Evolutionary conservation across 805 yeast species (phyloP), one percentile per base, ranked within the genome.

Genomic region (Cyberlindnera mississippiensis): DNA sequence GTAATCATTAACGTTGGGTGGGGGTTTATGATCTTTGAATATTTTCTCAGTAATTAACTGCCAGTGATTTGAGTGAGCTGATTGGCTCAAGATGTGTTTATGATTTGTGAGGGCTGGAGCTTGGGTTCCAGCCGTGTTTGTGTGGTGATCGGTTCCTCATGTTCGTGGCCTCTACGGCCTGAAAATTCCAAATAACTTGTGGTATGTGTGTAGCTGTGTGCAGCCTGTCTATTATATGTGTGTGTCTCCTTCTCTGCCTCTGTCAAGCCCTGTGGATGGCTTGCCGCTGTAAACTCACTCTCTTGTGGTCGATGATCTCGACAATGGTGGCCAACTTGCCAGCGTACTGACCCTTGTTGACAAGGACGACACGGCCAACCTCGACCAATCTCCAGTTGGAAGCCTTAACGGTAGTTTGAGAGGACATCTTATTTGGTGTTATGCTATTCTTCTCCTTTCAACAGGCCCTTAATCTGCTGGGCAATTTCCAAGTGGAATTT

Each of bases 331-430:
- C 99, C 69, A 93, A 82, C 75, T 88, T 86, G 62, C 85, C 85
- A 54, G 80, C 71, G 62, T 63, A 65, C 53, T 71, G 68, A 66
- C 87, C 86, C 73, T 83, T 78, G 83, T 80, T 79, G 69, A 91
- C 70, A 68, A 91, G 84, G 72, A 90, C 96, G 70, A 93, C 86
- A 80, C 99, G 96, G 73, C 99, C 99, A 69, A 90, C 86, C 82
- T 91, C 96, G 72, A 93, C 99, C 69, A 80, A 82, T 86, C 96
- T 88, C 98, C 98, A 93, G 91, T 86, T 86, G 72, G 96, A 78
- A 71, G 96, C 86, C 79, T 87, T 85, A 73, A 93, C 93, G 70
- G 85, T 73, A 69, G 88, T 69, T 65, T 73, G 75, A 57, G 78
- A 64, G 62, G 86, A 79, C 86, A 80, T 78, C 65, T 62, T n/a